Evolutionary conservation across 768 basidiomycete genomes (phyloP).

Genomic region (Serendipita vermifera): DNA sequence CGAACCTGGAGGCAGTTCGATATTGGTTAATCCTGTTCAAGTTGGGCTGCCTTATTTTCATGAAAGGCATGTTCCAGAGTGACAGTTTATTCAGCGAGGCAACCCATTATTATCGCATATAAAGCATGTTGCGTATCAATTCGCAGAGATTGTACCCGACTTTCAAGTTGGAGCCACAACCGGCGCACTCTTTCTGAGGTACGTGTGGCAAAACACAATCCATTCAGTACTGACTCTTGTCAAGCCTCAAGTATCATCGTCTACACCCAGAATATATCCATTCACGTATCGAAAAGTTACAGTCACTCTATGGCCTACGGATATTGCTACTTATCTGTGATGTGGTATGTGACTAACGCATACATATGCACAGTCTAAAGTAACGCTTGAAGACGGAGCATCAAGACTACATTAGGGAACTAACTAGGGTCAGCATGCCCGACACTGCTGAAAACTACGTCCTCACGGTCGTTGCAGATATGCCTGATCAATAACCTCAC

Average conservation of each 20-base stretch:
- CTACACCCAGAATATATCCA: conserved; percentile 97
- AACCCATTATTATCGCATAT: conserved; percentile 85
- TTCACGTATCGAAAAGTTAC: conserved; percentile 76
- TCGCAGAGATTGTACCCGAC: conserved; percentile 84
- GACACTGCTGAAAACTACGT: conserved; percentile 8
- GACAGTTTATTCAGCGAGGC: no score
- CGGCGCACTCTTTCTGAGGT: conserved; percentile 87
- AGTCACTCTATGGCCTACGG: conserved; percentile 65
- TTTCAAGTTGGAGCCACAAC: conserved; percentile 94
- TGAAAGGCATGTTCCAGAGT: no score
- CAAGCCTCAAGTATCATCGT: conserved; percentile 83
- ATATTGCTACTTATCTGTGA: conserved; percentile 85
- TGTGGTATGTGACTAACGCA: conserved; percentile 43
- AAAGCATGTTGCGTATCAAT: conserved; percentile 83
- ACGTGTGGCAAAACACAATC: conserved; percentile 5
- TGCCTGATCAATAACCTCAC: conserved; percentile 91
- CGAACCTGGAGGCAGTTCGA: conserved; percentile 34
- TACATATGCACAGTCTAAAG: not conserved
- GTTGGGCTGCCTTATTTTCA: conserved; percentile 23
- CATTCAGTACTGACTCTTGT: not conserved
- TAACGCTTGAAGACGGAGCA: conserved; percentile 60
- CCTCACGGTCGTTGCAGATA: conserved; percentile 30
- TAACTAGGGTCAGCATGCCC: conserved; percentile 54
- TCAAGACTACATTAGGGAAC: conserved; percentile 77
- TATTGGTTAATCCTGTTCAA: conserved; percentile 50